Percentiles rank a stretch among this genome's conserved stretches.
Conservation (phyloP, 139 green algal genomes). For the Haematococcus lacustris region DNA sequence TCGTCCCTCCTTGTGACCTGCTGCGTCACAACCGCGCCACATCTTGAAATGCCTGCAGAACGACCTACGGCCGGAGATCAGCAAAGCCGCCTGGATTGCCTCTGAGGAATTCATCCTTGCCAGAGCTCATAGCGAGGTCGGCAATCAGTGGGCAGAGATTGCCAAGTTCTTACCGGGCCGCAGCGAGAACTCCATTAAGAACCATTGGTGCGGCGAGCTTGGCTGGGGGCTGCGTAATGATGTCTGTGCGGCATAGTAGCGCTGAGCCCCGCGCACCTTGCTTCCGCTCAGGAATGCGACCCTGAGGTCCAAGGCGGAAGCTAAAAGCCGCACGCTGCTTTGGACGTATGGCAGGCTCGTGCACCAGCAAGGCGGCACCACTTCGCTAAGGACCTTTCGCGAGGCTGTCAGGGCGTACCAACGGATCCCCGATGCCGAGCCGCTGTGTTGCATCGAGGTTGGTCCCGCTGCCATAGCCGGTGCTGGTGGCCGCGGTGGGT, state of each 20-base stretch:
- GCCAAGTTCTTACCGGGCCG: constrained; percentile 60
- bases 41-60: constrained; percentile 69
- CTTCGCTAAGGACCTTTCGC: constrained; percentile 5
- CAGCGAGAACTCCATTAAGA: constrained; percentile 94
- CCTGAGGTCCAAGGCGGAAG: constrained; percentile 30
- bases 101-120: constrained; percentile 32
- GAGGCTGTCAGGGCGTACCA: too few species aligned
- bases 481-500: too few species aligned
- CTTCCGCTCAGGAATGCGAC: constrained; percentile 30
- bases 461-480: too few species aligned
- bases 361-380: background rate
- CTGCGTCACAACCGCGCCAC: background rate
- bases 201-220: constrained; percentile 54
- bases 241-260: background rate
- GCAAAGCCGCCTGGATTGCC: constrained; percentile 27
- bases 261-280: background rate
- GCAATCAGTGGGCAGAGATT: constrained; percentile 80
- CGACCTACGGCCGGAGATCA: constrained; percentile 57
- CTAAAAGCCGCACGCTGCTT: constrained; percentile 26
- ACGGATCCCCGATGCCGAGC: too few species aligned
- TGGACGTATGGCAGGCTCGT: constrained; percentile 21
- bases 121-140: constrained; percentile 52
- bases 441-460: too few species aligned
- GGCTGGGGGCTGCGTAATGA: too few species aligned
- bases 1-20: background rate